These are phyloP conservation scores for Suillus placidus DNA, from an alignment of 768 basidiomycete genomes.

Conservation along the genomic window DNA sequence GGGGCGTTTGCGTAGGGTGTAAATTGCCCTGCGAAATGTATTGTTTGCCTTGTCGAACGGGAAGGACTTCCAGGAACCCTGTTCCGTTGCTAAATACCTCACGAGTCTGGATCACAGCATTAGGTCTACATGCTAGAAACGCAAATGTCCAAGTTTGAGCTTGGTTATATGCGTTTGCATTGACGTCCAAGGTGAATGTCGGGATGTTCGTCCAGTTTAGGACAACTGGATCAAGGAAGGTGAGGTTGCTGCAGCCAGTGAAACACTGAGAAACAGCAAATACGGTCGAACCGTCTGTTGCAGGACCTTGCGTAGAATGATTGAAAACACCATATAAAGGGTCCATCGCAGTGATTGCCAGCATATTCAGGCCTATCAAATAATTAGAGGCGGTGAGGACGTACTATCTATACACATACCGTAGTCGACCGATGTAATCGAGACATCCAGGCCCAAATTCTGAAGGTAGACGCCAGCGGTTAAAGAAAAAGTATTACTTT, in stretches of 20 bases:
- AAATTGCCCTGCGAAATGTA: constrained; percentile 28
- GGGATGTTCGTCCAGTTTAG: constrained; percentile 20
- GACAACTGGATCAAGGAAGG: neutral
- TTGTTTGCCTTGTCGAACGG: constrained; percentile 12
- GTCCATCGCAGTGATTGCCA: constrained; percentile 6
- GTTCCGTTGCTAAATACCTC: constrained; percentile 27
- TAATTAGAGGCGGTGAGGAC: neutral
- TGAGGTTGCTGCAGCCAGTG: constrained; percentile 21
- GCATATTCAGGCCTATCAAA: neutral
- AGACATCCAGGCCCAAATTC: constrained; percentile 23
- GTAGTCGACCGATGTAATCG: neutral
- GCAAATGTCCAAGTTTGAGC: constrained; percentile 25
- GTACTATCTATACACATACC: constrained; percentile 14
- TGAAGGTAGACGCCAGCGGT: constrained; percentile 19
- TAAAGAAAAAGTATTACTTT: neutral
- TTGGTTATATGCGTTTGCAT: constrained; percentile 1
- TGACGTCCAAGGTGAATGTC: constrained; percentile 16
- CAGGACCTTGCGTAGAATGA: constrained; percentile 21
- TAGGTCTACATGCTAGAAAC: constrained; percentile 25
- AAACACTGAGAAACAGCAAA: constrained; percentile 26
- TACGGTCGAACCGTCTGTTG: constrained; percentile 28
- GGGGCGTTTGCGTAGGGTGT: constrained; percentile 24
- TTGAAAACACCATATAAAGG: constrained; percentile 20
- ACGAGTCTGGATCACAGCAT: constrained; percentile 29
- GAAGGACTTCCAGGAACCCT: constrained; percentile 23